These are phyloP conservation scores for Pseudocercospora cruenta DNA, from an alignment of 2,329 filamentous ascomycete genomes.

Conservation along the genomic window DNA sequence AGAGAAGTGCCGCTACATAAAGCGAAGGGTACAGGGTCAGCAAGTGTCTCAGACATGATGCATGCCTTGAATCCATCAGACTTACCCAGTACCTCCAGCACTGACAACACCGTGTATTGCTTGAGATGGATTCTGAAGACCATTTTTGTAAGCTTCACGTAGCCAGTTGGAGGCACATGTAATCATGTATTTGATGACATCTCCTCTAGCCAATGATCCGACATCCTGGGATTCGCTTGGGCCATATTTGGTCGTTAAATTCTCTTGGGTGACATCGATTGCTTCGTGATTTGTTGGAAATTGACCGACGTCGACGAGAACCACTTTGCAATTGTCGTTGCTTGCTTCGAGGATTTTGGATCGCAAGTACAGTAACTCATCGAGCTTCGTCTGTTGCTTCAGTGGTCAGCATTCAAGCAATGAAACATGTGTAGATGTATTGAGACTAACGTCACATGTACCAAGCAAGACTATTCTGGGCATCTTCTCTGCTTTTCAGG, in stretches of 20 bases:
- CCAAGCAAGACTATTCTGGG: constrained; percentile 59
- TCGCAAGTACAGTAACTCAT: constrained; percentile 61
- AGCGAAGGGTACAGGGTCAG: too few relatives aligned
- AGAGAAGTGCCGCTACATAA: constrained; percentile 64
- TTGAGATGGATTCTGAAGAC: constrained; percentile 23
- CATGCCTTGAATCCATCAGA: too few relatives aligned
- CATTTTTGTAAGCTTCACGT: constrained; percentile 27
- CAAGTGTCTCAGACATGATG: too few relatives aligned
- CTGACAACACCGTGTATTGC: constrained; percentile 56
- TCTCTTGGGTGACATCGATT: constrained; percentile 53
- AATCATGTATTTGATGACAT: constrained; percentile 63
- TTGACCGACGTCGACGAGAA: constrained; percentile 62
- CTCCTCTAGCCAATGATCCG: constrained; percentile 52
- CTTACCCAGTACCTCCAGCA: constrained; percentile 66
- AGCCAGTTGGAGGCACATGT: constrained; percentile 53
- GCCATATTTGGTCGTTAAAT: constrained; percentile 46
- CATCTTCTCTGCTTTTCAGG: constrained; percentile 24
- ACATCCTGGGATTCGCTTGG: constrained; percentile 35
- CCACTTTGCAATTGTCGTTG: constrained; percentile 41
- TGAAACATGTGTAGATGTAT: not conserved
- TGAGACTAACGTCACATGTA: constrained; percentile 56
- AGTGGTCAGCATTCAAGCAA: not conserved
- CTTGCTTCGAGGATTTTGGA: constrained; percentile 46
- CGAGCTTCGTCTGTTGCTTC: constrained; percentile 55
- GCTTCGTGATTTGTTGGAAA: constrained; percentile 45